Evolutionary conservation across 1,139 yeast genomes (phyloP).

Genomic region (Geotrichum reessii): DNA sequence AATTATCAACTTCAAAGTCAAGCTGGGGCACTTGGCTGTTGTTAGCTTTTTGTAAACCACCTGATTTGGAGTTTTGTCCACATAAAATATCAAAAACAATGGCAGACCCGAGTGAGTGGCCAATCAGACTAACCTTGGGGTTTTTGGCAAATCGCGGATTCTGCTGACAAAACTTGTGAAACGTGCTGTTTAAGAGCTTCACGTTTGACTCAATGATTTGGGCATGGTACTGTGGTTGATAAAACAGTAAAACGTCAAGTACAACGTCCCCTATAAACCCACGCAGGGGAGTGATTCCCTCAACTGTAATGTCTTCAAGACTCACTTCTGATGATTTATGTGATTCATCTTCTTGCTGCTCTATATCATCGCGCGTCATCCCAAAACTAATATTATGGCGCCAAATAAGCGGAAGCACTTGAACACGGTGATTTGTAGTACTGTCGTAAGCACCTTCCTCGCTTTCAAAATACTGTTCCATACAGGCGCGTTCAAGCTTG

Average conservation of each 20-base stretch:
- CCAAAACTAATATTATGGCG: conserved; percentile 30
- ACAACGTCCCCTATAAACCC: conserved; percentile 78
- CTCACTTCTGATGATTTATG: conserved; percentile 44
- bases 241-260: conserved; percentile 74
- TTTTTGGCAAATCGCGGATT: conserved; percentile 57
- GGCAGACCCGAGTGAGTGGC: conserved; percentile 86
- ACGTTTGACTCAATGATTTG: conserved; percentile 59
- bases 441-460: not conserved
- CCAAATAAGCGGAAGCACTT: conserved; percentile 44
- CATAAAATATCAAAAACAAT: conserved; percentile 68
- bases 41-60: conserved; percentile 7
- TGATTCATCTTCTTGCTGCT: conserved; percentile 26
- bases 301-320: conserved; percentile 62
- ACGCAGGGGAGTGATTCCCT: conserved; percentile 70
- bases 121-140: conserved; percentile 74
- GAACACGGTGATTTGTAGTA: conserved; percentile 49
- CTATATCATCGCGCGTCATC: conserved; percentile 19
- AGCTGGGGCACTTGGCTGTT: conserved; percentile 35
- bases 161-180: conserved; percentile 48
- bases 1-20: conserved; percentile 62
- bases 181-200: conserved; percentile 56
- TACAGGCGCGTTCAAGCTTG: not conserved
- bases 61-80: conserved; percentile 18
- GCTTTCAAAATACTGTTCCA: not conserved
- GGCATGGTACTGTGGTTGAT: conserved; percentile 59